Base-by-base conservation (phyloP, 305 asterid genomes). In the Stenogyne calaminthoides region DNA sequence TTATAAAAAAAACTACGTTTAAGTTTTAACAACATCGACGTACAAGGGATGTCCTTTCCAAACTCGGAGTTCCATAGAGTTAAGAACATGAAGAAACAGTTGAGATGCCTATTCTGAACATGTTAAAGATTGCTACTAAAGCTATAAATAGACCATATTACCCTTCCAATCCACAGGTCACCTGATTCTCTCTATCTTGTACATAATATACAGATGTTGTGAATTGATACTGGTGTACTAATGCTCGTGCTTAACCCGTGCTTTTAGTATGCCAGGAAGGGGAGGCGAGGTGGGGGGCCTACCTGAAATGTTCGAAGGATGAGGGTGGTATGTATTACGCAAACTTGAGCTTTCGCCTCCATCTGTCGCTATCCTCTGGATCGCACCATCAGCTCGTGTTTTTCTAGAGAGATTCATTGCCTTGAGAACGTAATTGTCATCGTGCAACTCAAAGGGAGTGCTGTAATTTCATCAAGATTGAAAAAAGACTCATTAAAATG, bases 401-500 rank as follows among this genome's bases (percentile, higher is more conserved):
- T 80, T 81, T 66, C 75, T 91, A 10, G 85, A 79, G 32, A 84
- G 77, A 15, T 91, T 87, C 98, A 93, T 91, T 39, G 94, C 96
- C 81, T 91, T 93, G 81, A 93, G 98, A 66, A 91, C 92, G 49
- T 88, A 91, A 63, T 91, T 88, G 60, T 93, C 98, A 71, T 93
- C 98, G 32, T 89, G 98, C 58, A 93, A 88, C 92, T 93, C 97
- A 69, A 93, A 93, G 2, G 97, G 97, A 40, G 97, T 88, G 82
- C 97, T 93, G 97, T 83, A 80, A 72, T 73, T 20, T 39, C 64
- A 73, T 59, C 59, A 51, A 51, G 7, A 34, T 34, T 34, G 39
- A 34, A 7, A 42, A 49, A 49, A 25, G 1, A 54, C 20, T 15
- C 22, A 11, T 54, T 19, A 54, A 18, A 54, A 20, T 18, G 29